These are phyloP conservation scores for Volvox reticuliferus DNA, from an alignment of 139 green algal species.

Conservation along the genomic window DNA sequence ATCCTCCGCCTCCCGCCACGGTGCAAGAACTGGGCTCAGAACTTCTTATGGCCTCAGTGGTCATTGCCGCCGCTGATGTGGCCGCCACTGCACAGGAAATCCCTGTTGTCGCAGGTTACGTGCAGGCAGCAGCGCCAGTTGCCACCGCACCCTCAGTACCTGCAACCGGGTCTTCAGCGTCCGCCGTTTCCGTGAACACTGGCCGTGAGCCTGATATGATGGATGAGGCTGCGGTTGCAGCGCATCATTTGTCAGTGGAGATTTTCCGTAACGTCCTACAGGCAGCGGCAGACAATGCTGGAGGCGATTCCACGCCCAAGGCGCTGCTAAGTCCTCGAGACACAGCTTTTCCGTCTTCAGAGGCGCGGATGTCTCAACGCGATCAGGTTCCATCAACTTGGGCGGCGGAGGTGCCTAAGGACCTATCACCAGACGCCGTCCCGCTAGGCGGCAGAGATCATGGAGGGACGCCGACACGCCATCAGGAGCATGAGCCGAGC, in stretches of 20 bases:
- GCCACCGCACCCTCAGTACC: background rate
- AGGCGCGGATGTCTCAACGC: background rate
- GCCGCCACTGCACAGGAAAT: background rate
- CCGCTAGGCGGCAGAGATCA: background rate
- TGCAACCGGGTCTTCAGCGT: background rate
- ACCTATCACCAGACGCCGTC: background rate
- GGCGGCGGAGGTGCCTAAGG: background rate
- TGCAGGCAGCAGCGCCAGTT: background rate
- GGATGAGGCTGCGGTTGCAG: conserved; percentile 6
- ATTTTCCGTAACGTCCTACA: conserved; percentile 36
- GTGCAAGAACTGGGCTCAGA: conserved; percentile 18
- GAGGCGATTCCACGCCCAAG: background rate
- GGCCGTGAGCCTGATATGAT: background rate
- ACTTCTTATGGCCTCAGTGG: background rate
- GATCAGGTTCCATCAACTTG: background rate
- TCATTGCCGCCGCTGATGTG: background rate
- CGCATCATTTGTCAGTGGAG: background rate
- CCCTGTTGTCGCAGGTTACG: background rate
- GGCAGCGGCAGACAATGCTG: background rate
- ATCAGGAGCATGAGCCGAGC: background rate
- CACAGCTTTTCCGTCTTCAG: background rate
- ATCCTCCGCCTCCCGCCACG: background rate
- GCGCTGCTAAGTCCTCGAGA: background rate
- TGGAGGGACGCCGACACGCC: background rate
- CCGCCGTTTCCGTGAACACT: background rate